Evolutionary conservation across 129 eudicot genomes (phyloP).

Genomic region (Flaveria robusta): DNA sequence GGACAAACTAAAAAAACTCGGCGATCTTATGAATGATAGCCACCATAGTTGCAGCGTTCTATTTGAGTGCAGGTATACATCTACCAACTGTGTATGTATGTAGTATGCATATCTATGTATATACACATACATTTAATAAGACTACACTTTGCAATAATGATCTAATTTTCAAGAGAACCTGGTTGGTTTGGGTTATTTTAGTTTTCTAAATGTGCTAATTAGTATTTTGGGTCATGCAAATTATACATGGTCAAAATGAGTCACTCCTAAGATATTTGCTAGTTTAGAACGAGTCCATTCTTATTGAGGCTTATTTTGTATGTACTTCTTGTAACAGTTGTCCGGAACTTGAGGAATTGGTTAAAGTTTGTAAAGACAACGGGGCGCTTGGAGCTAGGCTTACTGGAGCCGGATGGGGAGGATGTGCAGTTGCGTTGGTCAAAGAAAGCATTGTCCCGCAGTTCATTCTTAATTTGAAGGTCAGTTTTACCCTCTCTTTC

Average conservation of each 20-base stretch:
- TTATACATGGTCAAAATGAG: no score
- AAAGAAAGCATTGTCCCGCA: constrained; percentile 76
- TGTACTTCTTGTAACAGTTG: constrained; percentile 52
- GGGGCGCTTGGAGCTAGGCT: constrained; percentile 98
- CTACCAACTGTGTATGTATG: neutral
- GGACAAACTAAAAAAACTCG: constrained; percentile 81
- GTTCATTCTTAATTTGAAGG: constrained; percentile 88
- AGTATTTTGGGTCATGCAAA: no score
- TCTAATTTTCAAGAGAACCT: no score
- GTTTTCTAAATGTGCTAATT: no score
- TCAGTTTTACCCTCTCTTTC: constrained; percentile 15
- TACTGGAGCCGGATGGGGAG: constrained; percentile 99
- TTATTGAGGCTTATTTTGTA: neutral
- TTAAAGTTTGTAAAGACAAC: constrained; percentile 56
- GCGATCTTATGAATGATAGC: constrained; percentile 93
- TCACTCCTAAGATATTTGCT: no score
- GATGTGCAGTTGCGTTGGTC: constrained; percentile 92
- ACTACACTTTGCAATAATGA: no score
- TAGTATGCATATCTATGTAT: neutral
- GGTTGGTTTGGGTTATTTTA: no score
- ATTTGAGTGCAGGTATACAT: constrained; percentile 86
- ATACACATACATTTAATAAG: neutral
- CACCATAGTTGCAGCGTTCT: constrained; percentile 93
- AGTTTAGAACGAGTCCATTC: no score
- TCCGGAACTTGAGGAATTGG: constrained; percentile 94